These are phyloP conservation scores for Mycena indigotica DNA, from an alignment of 768 basidiomycete genomes.

Conservation along the genomic window DNA sequence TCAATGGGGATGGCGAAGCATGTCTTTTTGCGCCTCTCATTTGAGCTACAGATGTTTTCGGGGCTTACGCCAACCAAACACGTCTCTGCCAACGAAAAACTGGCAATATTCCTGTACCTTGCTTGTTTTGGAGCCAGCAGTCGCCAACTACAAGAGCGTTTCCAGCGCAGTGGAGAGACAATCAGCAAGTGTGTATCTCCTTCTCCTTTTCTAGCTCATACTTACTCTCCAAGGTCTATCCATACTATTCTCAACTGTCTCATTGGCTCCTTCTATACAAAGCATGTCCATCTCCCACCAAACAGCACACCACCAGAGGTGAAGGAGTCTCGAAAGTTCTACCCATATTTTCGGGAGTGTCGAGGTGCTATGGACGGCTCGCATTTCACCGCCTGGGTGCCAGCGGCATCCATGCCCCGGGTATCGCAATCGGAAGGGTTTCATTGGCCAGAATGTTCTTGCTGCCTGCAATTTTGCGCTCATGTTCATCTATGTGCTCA, in stretches of 20 bases:
- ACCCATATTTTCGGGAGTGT: constrained; percentile 31
- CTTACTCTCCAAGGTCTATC: constrained; percentile 29
- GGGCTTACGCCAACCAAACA: constrained; percentile 21
- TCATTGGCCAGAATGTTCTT: constrained; percentile 30
- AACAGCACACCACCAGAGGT: constrained; percentile 26
- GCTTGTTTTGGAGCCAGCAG: constrained; percentile 25
- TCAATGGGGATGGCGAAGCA: constrained; percentile 26
- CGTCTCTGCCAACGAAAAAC: constrained; percentile 32
- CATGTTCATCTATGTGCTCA: too few species aligned
- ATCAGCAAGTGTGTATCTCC: constrained; percentile 29
- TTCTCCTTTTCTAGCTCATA: constrained; percentile 17
- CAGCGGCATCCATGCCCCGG: constrained; percentile 14
- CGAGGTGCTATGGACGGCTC: constrained; percentile 33
- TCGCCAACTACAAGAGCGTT: constrained; percentile 28
- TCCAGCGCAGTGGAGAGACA: constrained; percentile 35
- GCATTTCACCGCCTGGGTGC: constrained; percentile 28
- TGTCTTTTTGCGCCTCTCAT: constrained; percentile 28
- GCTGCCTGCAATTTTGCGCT: constrained; percentile 33
- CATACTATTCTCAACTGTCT: too few species aligned
- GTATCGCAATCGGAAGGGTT: constrained; percentile 32
- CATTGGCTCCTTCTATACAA: too few species aligned
- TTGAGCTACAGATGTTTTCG: constrained; percentile 19
- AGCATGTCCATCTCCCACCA: constrained; percentile 22
- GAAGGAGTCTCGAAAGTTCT: constrained; percentile 24
- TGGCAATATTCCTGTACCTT: constrained; percentile 32